Base-by-base conservation (phyloP, 1,284 basidiomycete species). In the Porodaedalea pini region DNA sequence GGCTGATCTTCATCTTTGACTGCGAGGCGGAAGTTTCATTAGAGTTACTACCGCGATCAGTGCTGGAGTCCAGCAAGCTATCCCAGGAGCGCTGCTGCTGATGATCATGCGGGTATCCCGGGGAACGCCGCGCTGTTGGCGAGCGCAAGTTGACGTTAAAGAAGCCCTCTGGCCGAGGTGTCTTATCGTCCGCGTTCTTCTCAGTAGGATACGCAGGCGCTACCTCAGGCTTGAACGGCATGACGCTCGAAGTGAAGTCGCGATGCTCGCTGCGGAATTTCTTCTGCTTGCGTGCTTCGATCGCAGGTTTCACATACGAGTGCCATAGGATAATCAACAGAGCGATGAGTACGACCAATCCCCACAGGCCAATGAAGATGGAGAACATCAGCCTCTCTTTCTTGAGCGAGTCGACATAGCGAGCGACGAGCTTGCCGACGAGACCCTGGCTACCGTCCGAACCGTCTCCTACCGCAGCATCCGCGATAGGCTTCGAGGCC, bases 321-420 rank as follows among this genome's bases (percentile, higher is more conserved):
- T 88, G 76, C 85, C 85, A 90, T 59, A 82, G 72, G 50, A 91
- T 75, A 61, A 88, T 74, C 49, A 69, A 63, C 31, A 90, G 63
- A 1, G 77, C 92, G 78, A 92, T 86, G 59, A 92, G 61, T 15
- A 92, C 80, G 43, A 94, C 88, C 31, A 91, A 45, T 15, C 71
- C 78, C 88, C 92, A 98, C 1, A 96, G 73, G 0, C 75, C 86
- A 57, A 96, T 78, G 73, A 97, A 89, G 60, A 94, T 76, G 2
- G 71, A 70, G 71, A 96, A 97, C 78, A 94, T 90, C 56, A 88
- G 69, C 27, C 86, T 82, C 71, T 97, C 92, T 69, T 88, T 86
- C 70, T 83, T 77, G 61, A 98, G 76, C 11, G 84, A 81, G 17
- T 73, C 73, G 21, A 86, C 80, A 68, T 97, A 98, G 17, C 81